phyloP scores from a whole-genome alignment of 1,284 basidiomycete species.

The Ceratobasidium sp. region DNA sequence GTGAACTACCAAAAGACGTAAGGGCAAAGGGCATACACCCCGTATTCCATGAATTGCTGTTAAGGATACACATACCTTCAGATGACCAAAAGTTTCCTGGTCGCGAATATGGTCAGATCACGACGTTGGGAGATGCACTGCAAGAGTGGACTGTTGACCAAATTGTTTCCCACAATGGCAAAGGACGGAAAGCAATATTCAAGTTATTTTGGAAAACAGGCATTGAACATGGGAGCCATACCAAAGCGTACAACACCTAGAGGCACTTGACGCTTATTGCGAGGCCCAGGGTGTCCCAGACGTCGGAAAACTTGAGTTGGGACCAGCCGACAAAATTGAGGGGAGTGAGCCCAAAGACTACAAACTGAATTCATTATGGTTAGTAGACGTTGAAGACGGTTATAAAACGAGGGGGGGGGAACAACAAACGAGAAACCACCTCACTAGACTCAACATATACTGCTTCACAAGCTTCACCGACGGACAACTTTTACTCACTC shows the following conservation, averaged over 20 bases:
- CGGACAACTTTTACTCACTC: too few species aligned
- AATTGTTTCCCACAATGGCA: constrained; percentile 52
- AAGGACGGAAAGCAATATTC: neutral
- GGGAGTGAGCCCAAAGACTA: neutral
- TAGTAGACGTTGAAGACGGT: neutral
- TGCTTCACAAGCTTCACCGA: too few species aligned
- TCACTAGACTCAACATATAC: too few species aligned
- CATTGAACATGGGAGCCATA: constrained; percentile 18
- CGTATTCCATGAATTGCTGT: constrained; percentile 39
- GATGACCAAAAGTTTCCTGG: constrained; percentile 38
- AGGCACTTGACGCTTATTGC: neutral
- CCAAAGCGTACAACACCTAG: neutral
- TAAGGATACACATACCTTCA: constrained; percentile 44
- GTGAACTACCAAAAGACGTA: constrained; percentile 51
- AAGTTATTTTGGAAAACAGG: constrained; percentile 9
- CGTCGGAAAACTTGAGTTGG: neutral
- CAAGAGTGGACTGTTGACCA: constrained; percentile 53
- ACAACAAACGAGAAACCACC: too few species aligned
- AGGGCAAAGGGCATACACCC: constrained; percentile 37
- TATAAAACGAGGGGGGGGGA: too few species aligned
- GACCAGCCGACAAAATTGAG: neutral
- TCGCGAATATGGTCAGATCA: neutral
- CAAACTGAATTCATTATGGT: neutral
- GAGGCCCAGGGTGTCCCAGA: neutral
- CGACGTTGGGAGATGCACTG: neutral